These are phyloP conservation scores for Cryphonectria nitschkei DNA, from an alignment of 2,329 filamentous ascomycete genomes.

Conservation along the genomic window DNA sequence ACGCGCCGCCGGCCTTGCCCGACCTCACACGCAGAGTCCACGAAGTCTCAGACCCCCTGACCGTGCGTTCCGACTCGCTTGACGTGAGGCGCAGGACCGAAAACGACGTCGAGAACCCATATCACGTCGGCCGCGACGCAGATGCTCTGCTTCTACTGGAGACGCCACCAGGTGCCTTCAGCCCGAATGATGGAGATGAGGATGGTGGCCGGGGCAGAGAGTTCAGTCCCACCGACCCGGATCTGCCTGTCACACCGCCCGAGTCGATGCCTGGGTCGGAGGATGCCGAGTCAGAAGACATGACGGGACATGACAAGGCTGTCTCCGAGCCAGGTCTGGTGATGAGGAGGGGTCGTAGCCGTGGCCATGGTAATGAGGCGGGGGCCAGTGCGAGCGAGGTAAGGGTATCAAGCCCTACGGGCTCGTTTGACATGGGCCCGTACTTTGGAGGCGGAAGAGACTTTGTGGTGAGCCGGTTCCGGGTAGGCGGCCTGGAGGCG, in stretches of 20 bases:
- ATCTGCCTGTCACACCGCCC: constrained; percentile 20
- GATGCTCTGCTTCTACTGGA: constrained; percentile 18
- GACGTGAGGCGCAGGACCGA: not conserved
- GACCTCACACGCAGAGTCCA: constrained; percentile 20
- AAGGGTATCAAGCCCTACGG: not conserved
- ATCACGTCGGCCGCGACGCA: constrained; percentile 25
- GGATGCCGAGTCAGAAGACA: not conserved
- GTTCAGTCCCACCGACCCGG: constrained; percentile 18
- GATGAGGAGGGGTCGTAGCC: not conserved
- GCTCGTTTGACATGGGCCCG: constrained; percentile 19
- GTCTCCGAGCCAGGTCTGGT: not conserved
- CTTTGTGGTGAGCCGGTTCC: constrained; percentile 27
- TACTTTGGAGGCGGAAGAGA: constrained; percentile 21
- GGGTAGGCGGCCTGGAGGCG: constrained; percentile 26
- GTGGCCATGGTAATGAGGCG: not conserved
- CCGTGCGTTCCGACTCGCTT: constrained; percentile 19
- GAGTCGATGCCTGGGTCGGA: constrained; percentile 7
- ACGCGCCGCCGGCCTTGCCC: constrained; percentile 12
- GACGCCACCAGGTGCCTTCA: constrained; percentile 23
- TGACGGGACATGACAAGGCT: not conserved
- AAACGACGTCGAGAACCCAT: constrained; percentile 16
- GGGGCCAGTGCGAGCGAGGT: not conserved
- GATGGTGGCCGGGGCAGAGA: constrained; percentile 17
- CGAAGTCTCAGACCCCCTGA: constrained; percentile 11
- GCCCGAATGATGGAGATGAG: constrained; percentile 18